These are phyloP conservation scores for Hypoxylon perforatum DNA, from an alignment of 495 filamentous ascomycete genomes.

Conservation along the genomic window DNA sequence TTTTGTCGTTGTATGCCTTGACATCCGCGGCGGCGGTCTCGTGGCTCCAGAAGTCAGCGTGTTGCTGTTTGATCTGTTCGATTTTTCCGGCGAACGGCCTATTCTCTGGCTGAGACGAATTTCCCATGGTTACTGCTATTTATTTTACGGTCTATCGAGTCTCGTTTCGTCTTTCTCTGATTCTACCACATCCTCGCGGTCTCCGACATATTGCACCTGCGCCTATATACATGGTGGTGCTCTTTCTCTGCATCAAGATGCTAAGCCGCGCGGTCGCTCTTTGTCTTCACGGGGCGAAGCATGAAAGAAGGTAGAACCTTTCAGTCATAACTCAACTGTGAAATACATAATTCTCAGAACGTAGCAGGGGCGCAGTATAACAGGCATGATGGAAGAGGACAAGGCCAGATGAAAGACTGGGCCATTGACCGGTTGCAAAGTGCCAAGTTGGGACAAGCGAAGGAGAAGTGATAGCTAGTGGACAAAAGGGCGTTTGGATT, in stretches of 20 bases:
- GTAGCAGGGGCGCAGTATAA: too few relatives aligned
- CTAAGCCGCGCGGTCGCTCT: neutral
- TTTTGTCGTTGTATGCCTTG: slow-evolving; percentile 15
- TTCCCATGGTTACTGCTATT: slow-evolving; percentile 6
- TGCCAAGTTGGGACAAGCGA: too few relatives aligned
- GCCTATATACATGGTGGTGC: slow-evolving; percentile 26
- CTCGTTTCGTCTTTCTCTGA: neutral
- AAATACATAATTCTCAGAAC: neutral
- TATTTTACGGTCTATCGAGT: neutral
- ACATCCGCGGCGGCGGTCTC: slow-evolving; percentile 4
- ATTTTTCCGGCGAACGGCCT: slow-evolving; percentile 21
- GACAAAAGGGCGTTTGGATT: too few relatives aligned
- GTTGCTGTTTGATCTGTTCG: slow-evolving; percentile 13
- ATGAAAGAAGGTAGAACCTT: neutral
- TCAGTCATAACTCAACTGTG: neutral
- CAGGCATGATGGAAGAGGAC: too few relatives aligned
- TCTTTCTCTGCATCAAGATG: slow-evolving; percentile 9
- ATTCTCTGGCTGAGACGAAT: neutral
- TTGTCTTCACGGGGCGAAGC: neutral
- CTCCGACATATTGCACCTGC: neutral
- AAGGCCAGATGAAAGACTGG: too few relatives aligned
- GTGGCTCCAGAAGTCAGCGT: slow-evolving; percentile 7
- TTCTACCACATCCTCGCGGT: neutral
- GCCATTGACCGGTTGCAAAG: too few relatives aligned
- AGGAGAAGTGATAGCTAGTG: too few relatives aligned